Evolutionary conservation across 176 grass and related monocot genomes (phyloP).

Genomic region (Oryza glaberrima): DNA sequence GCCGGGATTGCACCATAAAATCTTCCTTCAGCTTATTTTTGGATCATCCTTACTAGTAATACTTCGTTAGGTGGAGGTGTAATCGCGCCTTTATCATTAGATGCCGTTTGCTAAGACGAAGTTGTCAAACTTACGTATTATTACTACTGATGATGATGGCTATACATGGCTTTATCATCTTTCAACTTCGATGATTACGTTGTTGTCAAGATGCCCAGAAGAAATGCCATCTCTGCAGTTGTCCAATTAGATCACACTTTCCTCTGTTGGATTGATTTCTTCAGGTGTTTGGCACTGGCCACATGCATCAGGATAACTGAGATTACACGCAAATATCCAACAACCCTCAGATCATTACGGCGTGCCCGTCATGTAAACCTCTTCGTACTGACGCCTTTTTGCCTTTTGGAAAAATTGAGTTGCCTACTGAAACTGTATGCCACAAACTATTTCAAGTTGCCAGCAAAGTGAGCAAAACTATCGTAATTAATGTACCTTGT

Average conservation of each 20-base stretch:
- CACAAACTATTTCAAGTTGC: no score
- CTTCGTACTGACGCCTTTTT: no score
- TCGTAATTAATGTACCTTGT: no score
- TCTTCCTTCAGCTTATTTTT: constrained; percentile 10
- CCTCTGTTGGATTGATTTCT: constrained; percentile 25
- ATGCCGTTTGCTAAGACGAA: not conserved
- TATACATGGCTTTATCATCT: not conserved
- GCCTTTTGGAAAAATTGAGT: no score
- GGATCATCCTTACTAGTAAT: not conserved
- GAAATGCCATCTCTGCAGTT: not conserved
- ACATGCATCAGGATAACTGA: constrained; percentile 6
- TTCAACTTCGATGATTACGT: not conserved
- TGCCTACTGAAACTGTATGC: no score
- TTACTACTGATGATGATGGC: not conserved
- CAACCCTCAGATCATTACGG: not conserved
- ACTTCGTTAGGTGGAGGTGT: no score
- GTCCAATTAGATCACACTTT: not conserved
- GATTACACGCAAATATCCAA: not conserved
- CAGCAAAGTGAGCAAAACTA: no score
- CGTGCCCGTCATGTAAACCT: no score
- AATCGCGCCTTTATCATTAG: not conserved
- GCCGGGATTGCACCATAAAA: not conserved
- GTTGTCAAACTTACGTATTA: not conserved
- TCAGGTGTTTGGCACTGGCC: constrained; percentile 13
- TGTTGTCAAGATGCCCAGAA: constrained; percentile 12